Evolutionary conservation across 371 early-diverging fungal genomes (phyloP).

Genomic region (Fennellomyces sp.): DNA sequence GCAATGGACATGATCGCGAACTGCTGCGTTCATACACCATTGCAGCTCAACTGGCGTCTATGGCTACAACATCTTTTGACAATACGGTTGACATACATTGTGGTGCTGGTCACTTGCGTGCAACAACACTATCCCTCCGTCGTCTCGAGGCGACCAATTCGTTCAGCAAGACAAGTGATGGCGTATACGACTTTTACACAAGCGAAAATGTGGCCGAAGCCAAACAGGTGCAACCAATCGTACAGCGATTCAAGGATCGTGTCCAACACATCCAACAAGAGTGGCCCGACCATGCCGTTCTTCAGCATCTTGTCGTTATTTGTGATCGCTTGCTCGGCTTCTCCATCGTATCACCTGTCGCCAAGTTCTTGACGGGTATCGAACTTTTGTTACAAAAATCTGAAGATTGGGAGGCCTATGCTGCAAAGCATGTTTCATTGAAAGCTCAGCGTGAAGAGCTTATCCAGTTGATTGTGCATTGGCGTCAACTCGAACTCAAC

Average conservation of each 20-base stretch:
- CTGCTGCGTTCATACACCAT: conserved; percentile 32
- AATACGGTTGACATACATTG: conserved; percentile 27
- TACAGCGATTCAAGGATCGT: conserved; percentile 67
- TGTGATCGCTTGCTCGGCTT: conserved; percentile 74
- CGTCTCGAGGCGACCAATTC: conserved; percentile 44
- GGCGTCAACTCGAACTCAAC: conserved; percentile 92
- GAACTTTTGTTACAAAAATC: conserved; percentile 87
- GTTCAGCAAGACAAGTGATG: conserved; percentile 38
- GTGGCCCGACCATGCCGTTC: conserved; percentile 93
- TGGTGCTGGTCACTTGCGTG: conserved; percentile 39
- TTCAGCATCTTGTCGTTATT: conserved; percentile 74
- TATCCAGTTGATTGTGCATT: conserved; percentile 76
- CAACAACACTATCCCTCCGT: conserved; percentile 29
- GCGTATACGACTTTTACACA: conserved; percentile 89
- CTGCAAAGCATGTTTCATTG: conserved; percentile 83
- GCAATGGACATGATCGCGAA: conserved; percentile 29
- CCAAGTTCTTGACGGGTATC: conserved; percentile 88
- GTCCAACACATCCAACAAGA: conserved; percentile 49
- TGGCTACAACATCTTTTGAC: conserved; percentile 35
- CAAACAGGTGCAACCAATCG: conserved; percentile 63
- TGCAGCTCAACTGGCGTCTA: conserved; percentile 39
- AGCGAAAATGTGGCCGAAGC: conserved; percentile 81
- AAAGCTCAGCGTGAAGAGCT: conserved; percentile 74
- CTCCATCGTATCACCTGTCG: conserved; percentile 83
- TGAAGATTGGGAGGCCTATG: conserved; percentile 95